Evolutionary conservation across 257 asterid genomes (phyloP).

Genomic region (Solanum ossicruentum): DNA sequence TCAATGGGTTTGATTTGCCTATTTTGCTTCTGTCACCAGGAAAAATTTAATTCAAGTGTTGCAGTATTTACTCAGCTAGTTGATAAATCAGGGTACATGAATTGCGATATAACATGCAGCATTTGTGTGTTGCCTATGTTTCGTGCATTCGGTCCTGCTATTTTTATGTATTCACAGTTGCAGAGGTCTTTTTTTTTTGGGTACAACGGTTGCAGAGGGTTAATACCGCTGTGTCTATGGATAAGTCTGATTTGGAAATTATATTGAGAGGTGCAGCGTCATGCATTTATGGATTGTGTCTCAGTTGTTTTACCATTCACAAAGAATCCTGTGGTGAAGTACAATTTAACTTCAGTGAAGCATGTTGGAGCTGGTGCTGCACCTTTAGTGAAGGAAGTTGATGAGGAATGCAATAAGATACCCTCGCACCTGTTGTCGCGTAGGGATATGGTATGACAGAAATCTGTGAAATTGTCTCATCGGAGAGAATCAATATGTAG

Average conservation of each 20-base stretch:
- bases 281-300: constrained; percentile 19
- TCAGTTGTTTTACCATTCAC: constrained; percentile 7
- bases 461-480: constrained; percentile 12
- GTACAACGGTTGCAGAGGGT: constrained; percentile 21
- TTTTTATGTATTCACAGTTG: constrained; percentile 13
- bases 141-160: constrained; percentile 16
- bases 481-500: constrained; percentile 9
- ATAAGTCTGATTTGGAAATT: constrained; percentile 9
- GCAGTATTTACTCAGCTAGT: neutral
- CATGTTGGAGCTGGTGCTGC: constrained; percentile 33
- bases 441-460: constrained; percentile 35
- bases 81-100: neutral
- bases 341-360: constrained; percentile 13
- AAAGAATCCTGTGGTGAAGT: constrained; percentile 15
- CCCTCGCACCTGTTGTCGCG: constrained; percentile 8
- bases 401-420: constrained; percentile 17
- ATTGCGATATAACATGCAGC: constrained; percentile 12
- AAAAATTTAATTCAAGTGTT: neutral
- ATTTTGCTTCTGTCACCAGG: neutral
- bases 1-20: constrained; percentile 17
- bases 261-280: constrained; percentile 14
- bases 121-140: constrained; percentile 25
- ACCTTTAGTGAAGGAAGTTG: constrained; percentile 20
- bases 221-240: constrained; percentile 23
- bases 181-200: constrained; percentile 3